Conservation (phyloP, 495 filamentous ascomycete species). For the Rhizodiscina lignyota region DNA sequence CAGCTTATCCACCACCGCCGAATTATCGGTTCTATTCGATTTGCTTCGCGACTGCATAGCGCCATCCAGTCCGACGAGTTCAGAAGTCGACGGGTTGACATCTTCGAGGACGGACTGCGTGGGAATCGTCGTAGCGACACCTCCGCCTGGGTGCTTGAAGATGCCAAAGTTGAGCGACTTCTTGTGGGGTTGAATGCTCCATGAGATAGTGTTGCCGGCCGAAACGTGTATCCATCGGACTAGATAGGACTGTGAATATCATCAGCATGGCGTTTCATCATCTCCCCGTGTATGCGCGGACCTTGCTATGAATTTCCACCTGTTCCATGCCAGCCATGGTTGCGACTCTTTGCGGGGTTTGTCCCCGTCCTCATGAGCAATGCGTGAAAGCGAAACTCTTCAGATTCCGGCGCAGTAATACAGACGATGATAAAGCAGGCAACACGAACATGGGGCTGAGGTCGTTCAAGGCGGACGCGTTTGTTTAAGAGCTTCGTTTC, state of each 20-base stretch:
- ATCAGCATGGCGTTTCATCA: conserved; percentile 4
- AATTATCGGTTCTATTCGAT: conserved; percentile 28
- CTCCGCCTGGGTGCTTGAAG: conserved; percentile 82
- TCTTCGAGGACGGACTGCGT: conserved; percentile 19
- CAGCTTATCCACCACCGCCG: conserved; percentile 63
- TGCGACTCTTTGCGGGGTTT: too few relatives aligned
- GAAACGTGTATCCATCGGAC: conserved; percentile 92
- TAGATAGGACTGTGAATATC: conserved; percentile 62
- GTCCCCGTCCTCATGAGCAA: too few relatives aligned
- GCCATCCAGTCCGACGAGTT: conserved; percentile 26
- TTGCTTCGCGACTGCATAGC: conserved; percentile 13
- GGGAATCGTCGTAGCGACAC: conserved; percentile 30
- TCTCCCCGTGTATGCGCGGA: conserved; percentile 25
- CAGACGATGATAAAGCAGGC: too few relatives aligned
- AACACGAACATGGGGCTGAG: too few relatives aligned
- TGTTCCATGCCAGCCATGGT: conserved; percentile 89
- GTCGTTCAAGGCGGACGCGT: too few relatives aligned
- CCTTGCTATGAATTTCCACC: conserved; percentile 94
- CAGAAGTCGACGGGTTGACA: conserved; percentile 11
- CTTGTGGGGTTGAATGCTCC: conserved; percentile 94
- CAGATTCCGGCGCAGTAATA: too few relatives aligned
- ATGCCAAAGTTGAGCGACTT: conserved; percentile 96
- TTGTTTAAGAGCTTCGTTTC: too few relatives aligned
- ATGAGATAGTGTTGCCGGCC: conserved; percentile 80
- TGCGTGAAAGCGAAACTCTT: too few relatives aligned